Evolutionary conservation across 306 rosid genomes (phyloP).

Genomic region (Betula pendula): DNA sequence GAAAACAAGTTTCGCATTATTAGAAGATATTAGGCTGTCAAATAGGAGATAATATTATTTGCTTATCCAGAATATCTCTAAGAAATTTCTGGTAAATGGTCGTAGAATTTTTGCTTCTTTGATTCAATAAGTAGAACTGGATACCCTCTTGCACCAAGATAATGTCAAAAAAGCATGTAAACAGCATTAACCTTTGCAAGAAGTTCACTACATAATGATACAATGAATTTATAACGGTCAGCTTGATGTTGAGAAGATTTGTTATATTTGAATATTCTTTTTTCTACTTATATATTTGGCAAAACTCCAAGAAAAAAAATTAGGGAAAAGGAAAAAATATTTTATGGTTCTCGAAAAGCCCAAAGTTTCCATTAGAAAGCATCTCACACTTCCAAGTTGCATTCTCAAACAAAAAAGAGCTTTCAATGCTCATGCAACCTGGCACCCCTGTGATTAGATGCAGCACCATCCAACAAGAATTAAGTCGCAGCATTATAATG

Average conservation of each 20-base stretch:
- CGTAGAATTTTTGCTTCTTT: neutral
- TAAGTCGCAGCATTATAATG: neutral
- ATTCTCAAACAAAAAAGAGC: neutral
- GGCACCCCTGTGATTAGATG: neutral
- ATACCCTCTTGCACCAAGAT: neutral
- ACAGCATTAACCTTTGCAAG: neutral
- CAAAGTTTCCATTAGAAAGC: neutral
- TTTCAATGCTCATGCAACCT: neutral
- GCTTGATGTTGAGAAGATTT: neutral
- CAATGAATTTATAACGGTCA: neutral
- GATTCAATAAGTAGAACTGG: neutral
- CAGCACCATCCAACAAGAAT: slow-evolving; percentile 1
- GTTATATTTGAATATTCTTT: neutral
- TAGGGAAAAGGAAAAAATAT: neutral
- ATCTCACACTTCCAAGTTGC: neutral
- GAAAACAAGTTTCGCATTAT: neutral
- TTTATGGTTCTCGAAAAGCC: neutral
- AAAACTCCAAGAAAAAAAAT: neutral
- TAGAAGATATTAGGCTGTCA: neutral
- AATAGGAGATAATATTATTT: neutral
- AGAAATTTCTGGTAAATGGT: neutral
- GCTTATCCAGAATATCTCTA: neutral
- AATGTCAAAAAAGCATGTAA: neutral
- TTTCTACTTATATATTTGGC: neutral
- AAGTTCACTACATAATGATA: neutral